Evolutionary conservation across 768 basidiomycete species (phyloP), one percentile per base, ranked within the genome.

Genomic region (Peribolospora kevripleyi): DNA sequence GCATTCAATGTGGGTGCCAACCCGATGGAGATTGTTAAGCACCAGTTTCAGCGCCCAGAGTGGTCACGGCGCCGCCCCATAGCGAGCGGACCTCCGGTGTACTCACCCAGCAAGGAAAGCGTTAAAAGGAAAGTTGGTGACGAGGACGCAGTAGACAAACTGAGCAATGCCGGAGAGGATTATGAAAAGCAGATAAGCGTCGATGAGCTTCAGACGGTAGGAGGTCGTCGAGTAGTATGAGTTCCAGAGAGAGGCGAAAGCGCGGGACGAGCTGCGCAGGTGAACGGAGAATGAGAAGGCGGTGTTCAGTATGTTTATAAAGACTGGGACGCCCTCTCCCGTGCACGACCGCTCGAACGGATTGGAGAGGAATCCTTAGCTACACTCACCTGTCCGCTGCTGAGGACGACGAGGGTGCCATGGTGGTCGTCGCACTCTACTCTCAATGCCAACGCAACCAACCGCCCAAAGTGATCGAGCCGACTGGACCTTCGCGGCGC

Each of bases 41-140:
- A 25, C 25, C 25, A 25, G 42, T 55, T 40, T 39, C 40, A 53
- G n/a, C 8, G 46, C 37, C 43, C 25, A 36, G 48, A 6, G 25
- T 41, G 8, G 10, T 14, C 42, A 55, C 57, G 8, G n/a, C 13
- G 42, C 13, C 8, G 39, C 38, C 3, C 10, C 10, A 14, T 7
- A 2, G 50, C 3, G 46, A 11, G 38, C 14, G 6, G 25, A 25
- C 25, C 25, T 25, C 25, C 25, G 25, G 25, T 25, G 25, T 25
- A 69, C 84, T 58, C 69, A 95, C 93, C 87, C 90, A 59, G 87
- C 80, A 61, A 95, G 69, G 70, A 98, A 98, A 45, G 93, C 87
- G 62, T 98, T 95, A 74, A 90, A 95, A 36, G 93, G 93, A 69
- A 79, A 97, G 70, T 79, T 82, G 56, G 87, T 87, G 58, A 98